Percentiles rank a stretch among this genome's conserved stretches.
Evolutionary conservation across 176 grass and related monocot genomes (phyloP).

Genomic region (Aegilops longissima): DNA sequence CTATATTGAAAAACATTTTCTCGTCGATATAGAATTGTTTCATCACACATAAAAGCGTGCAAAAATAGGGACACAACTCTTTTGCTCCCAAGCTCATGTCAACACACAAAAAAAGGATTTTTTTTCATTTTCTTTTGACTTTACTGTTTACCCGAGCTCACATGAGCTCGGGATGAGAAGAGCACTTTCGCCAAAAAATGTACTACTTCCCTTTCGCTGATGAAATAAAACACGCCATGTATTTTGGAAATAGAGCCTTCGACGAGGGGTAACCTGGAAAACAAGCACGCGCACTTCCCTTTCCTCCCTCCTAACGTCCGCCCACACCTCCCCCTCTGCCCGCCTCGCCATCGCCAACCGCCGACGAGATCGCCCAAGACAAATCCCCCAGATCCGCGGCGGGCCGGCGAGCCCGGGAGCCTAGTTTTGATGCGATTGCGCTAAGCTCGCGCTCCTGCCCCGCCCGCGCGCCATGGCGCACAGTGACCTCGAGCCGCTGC

Average conservation of each 20-base stretch:
- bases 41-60: too few species aligned
- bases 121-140: too few species aligned
- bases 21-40: too few species aligned
- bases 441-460: not conserved
- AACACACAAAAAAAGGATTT: too few species aligned
- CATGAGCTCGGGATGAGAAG: too few species aligned
- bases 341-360: constrained; percentile 35
- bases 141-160: too few species aligned
- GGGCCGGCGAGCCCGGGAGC: not conserved
- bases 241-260: not conserved
- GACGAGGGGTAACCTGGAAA: constrained; percentile 3
- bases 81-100: too few species aligned
- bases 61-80: too few species aligned
- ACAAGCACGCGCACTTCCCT: constrained; percentile 14
- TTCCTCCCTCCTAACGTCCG: not conserved
- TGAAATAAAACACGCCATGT: too few species aligned
- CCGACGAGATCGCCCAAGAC: constrained; percentile 39
- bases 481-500: constrained; percentile 59
- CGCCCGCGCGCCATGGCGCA: constrained; percentile 47
- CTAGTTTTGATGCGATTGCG: constrained; percentile 33
- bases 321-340: constrained; percentile 1
- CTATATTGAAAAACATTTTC: too few species aligned
- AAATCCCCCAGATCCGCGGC: constrained; percentile 26
- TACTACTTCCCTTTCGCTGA: too few species aligned
- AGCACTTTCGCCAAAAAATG: too few species aligned